These are phyloP conservation scores for Lichtheimia hyalospora DNA, from an alignment of 371 early-diverging fungal genomes.

Conservation along the genomic window DNA sequence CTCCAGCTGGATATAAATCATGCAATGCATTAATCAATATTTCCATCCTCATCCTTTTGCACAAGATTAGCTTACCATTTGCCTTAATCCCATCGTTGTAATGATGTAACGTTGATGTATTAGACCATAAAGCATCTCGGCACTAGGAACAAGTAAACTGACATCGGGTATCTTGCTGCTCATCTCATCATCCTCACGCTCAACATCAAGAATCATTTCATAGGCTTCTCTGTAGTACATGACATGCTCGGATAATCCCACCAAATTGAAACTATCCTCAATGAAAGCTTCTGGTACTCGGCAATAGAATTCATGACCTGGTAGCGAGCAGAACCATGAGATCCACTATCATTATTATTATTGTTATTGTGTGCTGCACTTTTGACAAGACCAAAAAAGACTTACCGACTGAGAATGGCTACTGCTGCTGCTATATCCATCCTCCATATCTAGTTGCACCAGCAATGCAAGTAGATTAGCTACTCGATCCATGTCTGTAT, in stretches of 20 bases:
- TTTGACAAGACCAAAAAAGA: neutral
- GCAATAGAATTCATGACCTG: conserved; percentile 79
- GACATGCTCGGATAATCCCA: conserved; percentile 78
- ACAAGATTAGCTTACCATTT: conserved; percentile 55
- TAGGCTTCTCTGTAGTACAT: conserved; percentile 79
- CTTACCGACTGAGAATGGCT: conserved; percentile 9
- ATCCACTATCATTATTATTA: conserved; percentile 67
- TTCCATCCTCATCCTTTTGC: no score
- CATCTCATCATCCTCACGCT: conserved; percentile 50
- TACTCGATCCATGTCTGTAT: no score
- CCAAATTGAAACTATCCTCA: conserved; percentile 92
- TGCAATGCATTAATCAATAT: neutral
- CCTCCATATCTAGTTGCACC: conserved; percentile 2
- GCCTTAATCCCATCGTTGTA: conserved; percentile 72
- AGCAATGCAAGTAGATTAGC: no score
- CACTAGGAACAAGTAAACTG: conserved; percentile 43
- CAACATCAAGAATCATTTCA: conserved; percentile 83
- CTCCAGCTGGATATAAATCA: conserved; percentile 45
- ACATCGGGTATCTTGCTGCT: conserved; percentile 42
- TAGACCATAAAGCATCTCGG: conserved; percentile 73
- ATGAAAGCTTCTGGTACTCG: conserved; percentile 85
- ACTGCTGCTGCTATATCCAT: conserved; percentile 3
- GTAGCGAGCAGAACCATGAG: conserved; percentile 84
- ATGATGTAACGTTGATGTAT: conserved; percentile 84
- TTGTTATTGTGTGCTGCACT: neutral